phyloP scores from a whole-genome alignment of 495 filamentous ascomycete genomes.

The Aspergillus nidulans region DNA sequence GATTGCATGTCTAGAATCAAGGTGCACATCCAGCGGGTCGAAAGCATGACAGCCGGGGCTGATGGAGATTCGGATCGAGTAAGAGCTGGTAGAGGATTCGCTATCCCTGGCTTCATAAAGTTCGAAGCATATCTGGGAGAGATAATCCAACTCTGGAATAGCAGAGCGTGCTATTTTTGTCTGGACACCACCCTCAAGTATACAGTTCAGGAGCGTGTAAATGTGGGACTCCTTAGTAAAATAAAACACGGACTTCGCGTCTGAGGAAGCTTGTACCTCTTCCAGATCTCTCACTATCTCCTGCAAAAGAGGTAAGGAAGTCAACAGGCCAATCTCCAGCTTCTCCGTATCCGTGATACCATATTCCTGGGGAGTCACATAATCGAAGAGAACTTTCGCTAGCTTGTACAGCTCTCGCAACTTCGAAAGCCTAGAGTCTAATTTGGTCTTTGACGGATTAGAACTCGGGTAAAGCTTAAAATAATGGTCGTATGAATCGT shows the following conservation, averaged over 20 bases:
- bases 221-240: conserved; percentile 99
- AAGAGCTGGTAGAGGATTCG: conserved; percentile 69
- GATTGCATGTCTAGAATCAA: conserved; percentile 93
- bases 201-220: conserved; percentile 96
- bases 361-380: conserved; percentile 97
- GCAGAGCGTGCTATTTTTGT: conserved; percentile 87
- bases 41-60: conserved; percentile 93
- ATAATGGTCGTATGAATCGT: conserved; percentile 61
- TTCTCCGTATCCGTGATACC: conserved; percentile 93
- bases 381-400: conserved; percentile 94
- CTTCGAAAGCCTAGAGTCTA: conserved; percentile 78
- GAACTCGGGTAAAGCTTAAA: conserved; percentile 82
- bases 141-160: conserved; percentile 95
- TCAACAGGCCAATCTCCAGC: conserved; percentile 93
- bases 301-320: conserved; percentile 84
- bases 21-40: conserved; percentile 90
- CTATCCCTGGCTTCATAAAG: conserved; percentile 89
- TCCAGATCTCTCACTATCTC: conserved; percentile 97
- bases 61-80: conserved; percentile 93
- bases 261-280: conserved; percentile 88
- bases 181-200: conserved; percentile 90
- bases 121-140: conserved; percentile 97
- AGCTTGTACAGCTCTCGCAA: conserved; percentile 87
- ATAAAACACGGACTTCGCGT: conserved; percentile 95
- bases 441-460: conserved; percentile 72